These are phyloP conservation scores for Lentinula sp. DNA, from an alignment of 768 basidiomycete species.

Conservation along the genomic window DNA sequence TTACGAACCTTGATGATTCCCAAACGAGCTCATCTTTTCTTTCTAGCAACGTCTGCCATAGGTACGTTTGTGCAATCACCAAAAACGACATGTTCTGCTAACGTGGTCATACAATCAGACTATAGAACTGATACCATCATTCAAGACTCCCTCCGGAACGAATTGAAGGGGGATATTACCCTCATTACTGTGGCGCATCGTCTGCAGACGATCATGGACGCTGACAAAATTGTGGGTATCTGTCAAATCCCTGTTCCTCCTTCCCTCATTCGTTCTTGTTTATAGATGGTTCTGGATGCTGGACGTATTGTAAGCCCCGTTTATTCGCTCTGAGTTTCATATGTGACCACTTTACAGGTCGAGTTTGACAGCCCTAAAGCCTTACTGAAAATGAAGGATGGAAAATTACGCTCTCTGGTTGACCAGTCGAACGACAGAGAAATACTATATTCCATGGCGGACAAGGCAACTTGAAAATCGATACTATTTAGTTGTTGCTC, in stretches of 20 bases:
- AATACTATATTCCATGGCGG: slow-evolving; percentile 24
- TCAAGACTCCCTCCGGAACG: slow-evolving; percentile 60
- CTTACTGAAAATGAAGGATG: slow-evolving; percentile 35
- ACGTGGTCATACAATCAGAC: slow-evolving; percentile 24
- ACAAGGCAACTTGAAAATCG: background rate
- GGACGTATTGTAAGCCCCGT: slow-evolving; percentile 43
- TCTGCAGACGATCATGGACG: slow-evolving; percentile 63
- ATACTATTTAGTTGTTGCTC: no score
- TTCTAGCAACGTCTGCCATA: slow-evolving; percentile 38
- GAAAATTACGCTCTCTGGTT: slow-evolving; percentile 33
- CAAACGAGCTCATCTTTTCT: background rate
- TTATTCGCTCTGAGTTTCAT: background rate
- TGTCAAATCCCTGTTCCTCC: slow-evolving; percentile 10
- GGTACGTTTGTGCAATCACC: slow-evolving; percentile 23
- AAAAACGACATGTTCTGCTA: background rate
- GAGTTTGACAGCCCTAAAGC: slow-evolving; percentile 36
- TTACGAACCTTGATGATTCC: no score
- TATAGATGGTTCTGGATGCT: slow-evolving; percentile 48
- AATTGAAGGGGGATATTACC: slow-evolving; percentile 55
- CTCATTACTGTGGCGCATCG: slow-evolving; percentile 67
- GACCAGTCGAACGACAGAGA: slow-evolving; percentile 37
- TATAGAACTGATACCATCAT: slow-evolving; percentile 64
- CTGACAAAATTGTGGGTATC: slow-evolving; percentile 43
- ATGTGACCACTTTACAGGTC: slow-evolving; percentile 1
- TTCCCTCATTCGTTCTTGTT: slow-evolving; percentile 7